Conservation (phyloP, 805 yeast species). For the Candida silvicultrix region DNA sequence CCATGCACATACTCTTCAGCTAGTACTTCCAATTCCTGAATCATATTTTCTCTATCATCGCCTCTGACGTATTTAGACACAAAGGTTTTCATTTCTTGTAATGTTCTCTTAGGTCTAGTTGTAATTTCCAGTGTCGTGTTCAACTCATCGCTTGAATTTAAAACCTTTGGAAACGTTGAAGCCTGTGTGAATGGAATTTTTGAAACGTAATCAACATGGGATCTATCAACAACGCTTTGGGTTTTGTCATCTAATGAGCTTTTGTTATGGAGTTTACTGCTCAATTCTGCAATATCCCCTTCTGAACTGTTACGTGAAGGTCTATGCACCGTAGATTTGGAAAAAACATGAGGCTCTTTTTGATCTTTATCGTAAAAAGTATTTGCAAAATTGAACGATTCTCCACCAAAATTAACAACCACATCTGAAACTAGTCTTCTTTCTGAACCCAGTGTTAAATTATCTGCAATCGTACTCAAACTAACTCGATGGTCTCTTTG, state of each 20-base stretch:
- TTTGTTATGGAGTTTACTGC: conserved; percentile 14
- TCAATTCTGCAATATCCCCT: not conserved
- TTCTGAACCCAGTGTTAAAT: conserved; percentile 33
- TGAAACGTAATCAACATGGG: conserved; percentile 5
- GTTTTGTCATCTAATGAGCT: not conserved
- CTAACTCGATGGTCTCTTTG: conserved; percentile 26
- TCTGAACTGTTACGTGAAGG: not conserved
- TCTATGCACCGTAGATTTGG: conserved; percentile 14
- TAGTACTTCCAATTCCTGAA: conserved; percentile 39
- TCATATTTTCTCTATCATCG: conserved; percentile 50
- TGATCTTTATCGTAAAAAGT: conserved; percentile 2
- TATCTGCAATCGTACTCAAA: conserved; percentile 38
- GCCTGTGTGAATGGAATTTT: conserved; percentile 1
- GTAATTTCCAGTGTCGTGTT: conserved; percentile 17
- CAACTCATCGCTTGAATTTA: conserved; percentile 9
- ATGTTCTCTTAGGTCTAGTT: conserved; percentile 8
- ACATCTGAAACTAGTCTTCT: conserved; percentile 44
- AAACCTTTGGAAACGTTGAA: conserved; percentile 22
- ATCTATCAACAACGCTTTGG: conserved; percentile 5
- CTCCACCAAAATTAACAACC: conserved; percentile 9
- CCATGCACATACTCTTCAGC: conserved; percentile 46
- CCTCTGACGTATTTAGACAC: conserved; percentile 25
- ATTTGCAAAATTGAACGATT: conserved; percentile 4
- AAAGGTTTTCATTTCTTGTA: conserved; percentile 21
- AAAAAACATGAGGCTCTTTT: conserved; percentile 18